Evolutionary conservation across 768 basidiomycete genomes (phyloP), one percentile per base, ranked within the genome.

Genomic region (Leucocoprinus birnbaumii): DNA sequence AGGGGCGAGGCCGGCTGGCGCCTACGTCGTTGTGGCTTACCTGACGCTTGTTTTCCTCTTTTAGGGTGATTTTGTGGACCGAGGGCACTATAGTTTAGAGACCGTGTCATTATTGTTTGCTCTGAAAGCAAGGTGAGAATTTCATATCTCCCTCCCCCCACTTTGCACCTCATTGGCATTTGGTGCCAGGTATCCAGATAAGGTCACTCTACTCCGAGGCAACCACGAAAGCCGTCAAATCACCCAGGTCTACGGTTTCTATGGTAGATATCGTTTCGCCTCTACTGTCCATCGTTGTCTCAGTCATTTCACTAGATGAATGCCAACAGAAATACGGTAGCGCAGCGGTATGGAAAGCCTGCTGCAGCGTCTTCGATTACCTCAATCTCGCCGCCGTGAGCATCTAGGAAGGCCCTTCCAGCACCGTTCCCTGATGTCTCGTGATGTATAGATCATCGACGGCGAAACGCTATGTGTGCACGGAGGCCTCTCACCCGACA

Each of bases 191-290:
- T 96, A 95, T 69, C 95, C 96, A 14, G 92, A 97, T 70, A 85
- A 85, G 63, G 90, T 98, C 53, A 95, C 92, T 2, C 74, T 98
- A 2, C 78, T 98, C 13, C 81, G 96, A 27, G 95, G 96, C 37
- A 98, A 98, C 70, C 96, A 98, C 67, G 96, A 98, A 69, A 94
- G 91, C 63, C 76, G 96, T 59, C 96, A 98, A 69, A 98, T 98
- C 62, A 98, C 96, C 3, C 96, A 98, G 64, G 96, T 94, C 2
- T 98, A 98, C 57, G 96, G 95, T n/a, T 98, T 97, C 69, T 98
- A 97, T 66, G 94, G 94, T 94, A 55, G 58, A 85, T 67, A 14
- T 24, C 8, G 18, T 43, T n/a, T 31, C 16, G 26, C 46, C 48
- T 45, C 24, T 34, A 27, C 41, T 46, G 7, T 37, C 18, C 25